Percentiles rank a stretch among this genome's conserved stretches.
Conservation (phyloP, 2,329 filamentous ascomycete species). For the Fusarium subtropicale region DNA sequence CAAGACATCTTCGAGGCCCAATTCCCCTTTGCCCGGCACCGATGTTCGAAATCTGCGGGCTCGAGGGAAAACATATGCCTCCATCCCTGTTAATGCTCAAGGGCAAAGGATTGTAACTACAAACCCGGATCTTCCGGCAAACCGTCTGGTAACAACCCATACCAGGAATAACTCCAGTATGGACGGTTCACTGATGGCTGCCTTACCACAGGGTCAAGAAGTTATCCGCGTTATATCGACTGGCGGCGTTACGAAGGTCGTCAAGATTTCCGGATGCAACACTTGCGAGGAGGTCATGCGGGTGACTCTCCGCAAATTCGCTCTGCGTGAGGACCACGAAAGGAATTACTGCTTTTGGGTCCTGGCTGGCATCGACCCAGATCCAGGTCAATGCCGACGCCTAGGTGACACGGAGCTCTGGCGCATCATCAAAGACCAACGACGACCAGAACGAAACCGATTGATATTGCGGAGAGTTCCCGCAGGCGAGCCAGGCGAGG, state of each 20-base stretch:
- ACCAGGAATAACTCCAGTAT: conserved; percentile 84
- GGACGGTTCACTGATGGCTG: conserved; percentile 87
- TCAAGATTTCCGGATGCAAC: conserved; percentile 92
- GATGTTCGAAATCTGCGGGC: conserved; percentile 65
- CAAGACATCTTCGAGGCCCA: conserved; percentile 74
- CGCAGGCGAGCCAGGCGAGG: conserved; percentile 85
- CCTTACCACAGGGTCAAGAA: conserved; percentile 85
- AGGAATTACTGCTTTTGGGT: conserved; percentile 98
- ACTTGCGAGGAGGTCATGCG: conserved; percentile 94
- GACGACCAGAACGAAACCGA: conserved; percentile 86
- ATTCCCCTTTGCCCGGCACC: conserved; percentile 69
- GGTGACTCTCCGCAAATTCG: conserved; percentile 87
- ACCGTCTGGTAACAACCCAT: conserved; percentile 74
- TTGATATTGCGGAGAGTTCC: conserved; percentile 94
- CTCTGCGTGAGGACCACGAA: conserved; percentile 88
- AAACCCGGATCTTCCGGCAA: conserved; percentile 72
- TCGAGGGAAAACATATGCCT: conserved; percentile 61
- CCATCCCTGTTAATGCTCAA: conserved; percentile 33
- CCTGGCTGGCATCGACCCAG: conserved; percentile 84
- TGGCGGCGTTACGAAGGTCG: conserved; percentile 89
- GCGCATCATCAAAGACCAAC: conserved; percentile 88
- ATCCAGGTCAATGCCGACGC: conserved; percentile 82
- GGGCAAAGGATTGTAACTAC: conserved; percentile 49
- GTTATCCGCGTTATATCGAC: conserved; percentile 95
- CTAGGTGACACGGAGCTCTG: conserved; percentile 89